These are phyloP conservation scores for Xylaria sp. DNA, from an alignment of 2,329 filamentous ascomycete genomes.

Conservation along the genomic window DNA sequence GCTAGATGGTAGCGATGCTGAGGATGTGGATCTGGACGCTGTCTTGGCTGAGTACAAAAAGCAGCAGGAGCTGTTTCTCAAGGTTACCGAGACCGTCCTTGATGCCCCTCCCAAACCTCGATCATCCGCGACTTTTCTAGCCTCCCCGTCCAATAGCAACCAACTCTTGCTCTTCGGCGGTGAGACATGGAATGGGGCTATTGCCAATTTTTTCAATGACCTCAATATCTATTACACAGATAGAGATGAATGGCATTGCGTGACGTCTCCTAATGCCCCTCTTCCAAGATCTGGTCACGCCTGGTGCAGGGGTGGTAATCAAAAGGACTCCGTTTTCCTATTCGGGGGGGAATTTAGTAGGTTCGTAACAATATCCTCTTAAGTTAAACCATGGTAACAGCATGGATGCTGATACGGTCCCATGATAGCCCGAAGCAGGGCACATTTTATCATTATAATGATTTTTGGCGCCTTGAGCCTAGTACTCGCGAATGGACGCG, in stretches of 20 bases:
- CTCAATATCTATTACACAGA: slow-evolving; percentile 79
- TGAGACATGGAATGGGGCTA: slow-evolving; percentile 92
- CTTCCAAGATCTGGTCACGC: slow-evolving; percentile 92
- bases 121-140: slow-evolving; percentile 83
- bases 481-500: slow-evolving; percentile 88
- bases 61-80: slow-evolving; percentile 92
- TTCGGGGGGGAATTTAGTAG: slow-evolving; percentile 98
- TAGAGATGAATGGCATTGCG: slow-evolving; percentile 88
- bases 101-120: slow-evolving; percentile 80
- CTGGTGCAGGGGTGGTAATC: slow-evolving; percentile 89
- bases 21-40: slow-evolving; percentile 92
- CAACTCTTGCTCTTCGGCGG: slow-evolving; percentile 93
- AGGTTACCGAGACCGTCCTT: slow-evolving; percentile 84
- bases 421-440: slow-evolving; percentile 59
- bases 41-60: slow-evolving; percentile 93
- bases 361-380: slow-evolving; percentile 37
- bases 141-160: slow-evolving; percentile 85
- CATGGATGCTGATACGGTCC: slow-evolving; percentile 26
- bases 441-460: slow-evolving; percentile 99
- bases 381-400: slow-evolving; percentile 2
- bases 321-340: slow-evolving; percentile 82
- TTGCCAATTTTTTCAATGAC: slow-evolving; percentile 79
- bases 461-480: slow-evolving; percentile 95
- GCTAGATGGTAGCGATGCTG: slow-evolving; percentile 83
- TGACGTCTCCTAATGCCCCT: slow-evolving; percentile 91